Percentiles rank a stretch among this genome's conserved stretches.
Conservation (phyloP, 1,139 yeast species). For the Nakaseomyces nivariensis region DNA sequence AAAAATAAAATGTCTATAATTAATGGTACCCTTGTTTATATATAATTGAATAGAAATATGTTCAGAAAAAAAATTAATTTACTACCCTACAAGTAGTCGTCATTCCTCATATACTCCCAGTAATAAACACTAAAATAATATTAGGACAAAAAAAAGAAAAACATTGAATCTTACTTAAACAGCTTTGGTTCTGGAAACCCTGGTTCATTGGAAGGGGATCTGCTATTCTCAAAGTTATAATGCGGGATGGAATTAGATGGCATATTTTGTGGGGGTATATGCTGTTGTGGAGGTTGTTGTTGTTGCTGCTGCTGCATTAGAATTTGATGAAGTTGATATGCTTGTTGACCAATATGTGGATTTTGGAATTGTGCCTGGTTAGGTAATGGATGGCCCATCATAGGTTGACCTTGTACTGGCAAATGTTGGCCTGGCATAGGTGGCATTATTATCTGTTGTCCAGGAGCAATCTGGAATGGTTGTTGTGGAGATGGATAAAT, state of each 20-base stretch:
- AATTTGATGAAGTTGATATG: slow-evolving; percentile 28
- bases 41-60: too few species aligned
- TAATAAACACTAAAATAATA: too few species aligned
- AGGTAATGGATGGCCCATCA: neutral
- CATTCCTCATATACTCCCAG: too few species aligned
- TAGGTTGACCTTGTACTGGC: slow-evolving; percentile 6
- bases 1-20: too few species aligned
- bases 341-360: slow-evolving; percentile 17
- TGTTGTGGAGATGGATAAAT: slow-evolving; percentile 18
- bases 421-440: slow-evolving; percentile 6
- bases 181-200: neutral
- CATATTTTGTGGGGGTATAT: neutral
- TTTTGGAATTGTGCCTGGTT: slow-evolving; percentile 3
- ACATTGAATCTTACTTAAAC: neutral
- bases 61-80: too few species aligned
- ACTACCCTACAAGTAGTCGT: too few species aligned
- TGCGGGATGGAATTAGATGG: neutral
- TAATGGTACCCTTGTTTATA: too few species aligned
- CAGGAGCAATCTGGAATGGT: slow-evolving; percentile 1
- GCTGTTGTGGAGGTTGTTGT: slow-evolving; percentile 9
- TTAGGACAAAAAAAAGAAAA: too few species aligned
- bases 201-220: neutral
- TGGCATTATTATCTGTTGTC: slow-evolving; percentile 8
- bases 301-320: slow-evolving; percentile 25
- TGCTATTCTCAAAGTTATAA: neutral